Conservation (phyloP, 306 rosid species). For the Malus sieversii region DNA sequence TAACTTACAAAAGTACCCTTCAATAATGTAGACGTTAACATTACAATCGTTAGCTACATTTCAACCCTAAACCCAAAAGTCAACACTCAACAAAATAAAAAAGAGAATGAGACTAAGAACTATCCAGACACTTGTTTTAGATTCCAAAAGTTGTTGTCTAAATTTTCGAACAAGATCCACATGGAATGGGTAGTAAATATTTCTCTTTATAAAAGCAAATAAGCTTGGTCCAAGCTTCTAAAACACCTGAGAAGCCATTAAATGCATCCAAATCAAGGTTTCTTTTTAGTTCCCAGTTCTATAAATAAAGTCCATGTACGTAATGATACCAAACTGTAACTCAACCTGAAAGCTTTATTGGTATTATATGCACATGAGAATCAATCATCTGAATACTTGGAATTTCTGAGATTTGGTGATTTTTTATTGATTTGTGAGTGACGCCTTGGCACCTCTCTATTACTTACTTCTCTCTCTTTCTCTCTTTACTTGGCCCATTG, state of each 20-base stretch:
- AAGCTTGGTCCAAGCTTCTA: conserved; percentile 99
- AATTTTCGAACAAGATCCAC: conserved; percentile 99
- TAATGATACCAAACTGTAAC: conserved; percentile 24
- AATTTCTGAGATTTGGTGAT: too few relatives aligned
- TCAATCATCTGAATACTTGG: not conserved
- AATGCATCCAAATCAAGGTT: conserved; percentile 64
- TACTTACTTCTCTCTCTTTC: too few relatives aligned
- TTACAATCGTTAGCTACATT: too few relatives aligned
- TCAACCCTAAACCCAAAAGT: too few relatives aligned
- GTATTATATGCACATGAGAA: conserved; percentile 9
- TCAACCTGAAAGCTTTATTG: conserved; percentile 2
- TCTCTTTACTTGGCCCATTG: too few relatives aligned
- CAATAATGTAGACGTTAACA: too few relatives aligned
- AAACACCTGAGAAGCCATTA: conserved; percentile 92
- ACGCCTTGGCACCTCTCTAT: too few relatives aligned
- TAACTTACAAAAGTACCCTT: too few relatives aligned
- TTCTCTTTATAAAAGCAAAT: conserved; percentile 99
- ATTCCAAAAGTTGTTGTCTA: conserved; percentile 98
- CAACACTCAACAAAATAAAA: not conserved
- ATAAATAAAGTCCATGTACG: conserved; percentile 40
- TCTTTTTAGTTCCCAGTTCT: conserved; percentile 56
- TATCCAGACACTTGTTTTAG: conserved; percentile 95
- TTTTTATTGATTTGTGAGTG: too few relatives aligned
- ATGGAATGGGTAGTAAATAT: conserved; percentile 92
- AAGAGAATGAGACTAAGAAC: conserved; percentile 42